Conservation (phyloP, 345 rosid genomes). For the Triadica sebifera region DNA sequence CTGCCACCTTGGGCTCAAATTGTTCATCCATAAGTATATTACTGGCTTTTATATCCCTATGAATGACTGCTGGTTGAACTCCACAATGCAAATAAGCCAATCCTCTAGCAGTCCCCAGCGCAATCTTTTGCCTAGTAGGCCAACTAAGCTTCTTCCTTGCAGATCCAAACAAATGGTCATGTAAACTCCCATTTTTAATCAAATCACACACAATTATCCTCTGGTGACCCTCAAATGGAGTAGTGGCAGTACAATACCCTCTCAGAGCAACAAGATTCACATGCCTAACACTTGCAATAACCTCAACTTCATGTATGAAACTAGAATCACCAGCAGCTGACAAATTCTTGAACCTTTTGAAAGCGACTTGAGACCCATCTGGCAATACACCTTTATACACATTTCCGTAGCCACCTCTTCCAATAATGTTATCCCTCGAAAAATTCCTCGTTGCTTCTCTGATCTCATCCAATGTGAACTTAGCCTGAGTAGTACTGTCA, state of each 20-base stretch:
- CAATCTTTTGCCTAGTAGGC: slow-evolving; percentile 80
- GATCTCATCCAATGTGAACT: slow-evolving; percentile 70
- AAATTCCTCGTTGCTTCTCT: slow-evolving; percentile 70
- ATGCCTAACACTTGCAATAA: slow-evolving; percentile 83
- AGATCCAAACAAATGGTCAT: slow-evolving; percentile 74
- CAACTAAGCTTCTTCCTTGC: slow-evolving; percentile 51
- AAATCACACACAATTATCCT: slow-evolving; percentile 89
- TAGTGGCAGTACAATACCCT: slow-evolving; percentile 85
- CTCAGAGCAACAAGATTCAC: slow-evolving; percentile 78
- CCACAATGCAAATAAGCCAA: slow-evolving; percentile 84
- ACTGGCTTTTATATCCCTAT: slow-evolving; percentile 83
- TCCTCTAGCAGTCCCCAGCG: slow-evolving; percentile 81
- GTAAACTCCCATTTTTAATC: slow-evolving; percentile 73
- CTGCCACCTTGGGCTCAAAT: slow-evolving; percentile 79
- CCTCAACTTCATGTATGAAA: slow-evolving; percentile 82
- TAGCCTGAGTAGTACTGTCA: slow-evolving; percentile 65
- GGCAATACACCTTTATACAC: slow-evolving; percentile 64
- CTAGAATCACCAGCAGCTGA: slow-evolving; percentile 68
- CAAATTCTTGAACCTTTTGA: slow-evolving; percentile 89
- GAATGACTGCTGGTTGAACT: slow-evolving; percentile 75
- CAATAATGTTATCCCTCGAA: slow-evolving; percentile 65
- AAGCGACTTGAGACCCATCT: slow-evolving; percentile 78
- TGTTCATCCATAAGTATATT: slow-evolving; percentile 84
- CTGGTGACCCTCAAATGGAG: slow-evolving; percentile 82
- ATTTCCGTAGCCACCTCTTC: slow-evolving; percentile 90